Base-by-base conservation (phyloP, 371 early-diverging fungal genomes). In the Chytridium lagenaria region DNA sequence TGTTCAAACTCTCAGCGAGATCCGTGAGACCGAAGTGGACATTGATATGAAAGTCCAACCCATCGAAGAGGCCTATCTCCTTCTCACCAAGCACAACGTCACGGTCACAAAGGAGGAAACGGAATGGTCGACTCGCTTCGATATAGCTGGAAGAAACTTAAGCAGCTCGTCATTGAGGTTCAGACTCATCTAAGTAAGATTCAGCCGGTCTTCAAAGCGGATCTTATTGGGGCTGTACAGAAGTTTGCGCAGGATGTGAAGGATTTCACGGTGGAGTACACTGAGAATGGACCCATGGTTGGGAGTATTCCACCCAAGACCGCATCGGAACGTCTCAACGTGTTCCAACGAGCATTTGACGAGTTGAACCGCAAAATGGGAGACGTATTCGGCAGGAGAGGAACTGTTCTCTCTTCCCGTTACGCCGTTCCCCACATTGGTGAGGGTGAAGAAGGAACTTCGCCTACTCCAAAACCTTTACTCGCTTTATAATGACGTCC, bases 11-110 rank as follows among this genome's bases (percentile, higher is more conserved):
- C 80, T 89, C 31, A 80, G 79, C 34, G 87, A 85, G 71, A 88
- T 89, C 51, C 76, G 88, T 34, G 87, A 87, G 70, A 76, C 87
- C 0, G 88, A 89, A 74, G 87, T 88, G 5, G 88, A 88, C 67
- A 86, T 89, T 66, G 89, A 89, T 74, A 88, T 89, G 88, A 88
- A 88, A 61, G 85, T 89, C 12, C 80, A 79, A 10, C 89, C 89
- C 12, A 88, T 89, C 38, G 89, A 89, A 75, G 89, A 89, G 63
- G 86, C 87, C 12, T 89, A 88, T 70, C 77, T 83, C 40, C 68
- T 88, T 34, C 72, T 89, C 30, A 79, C 84, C 23, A 86, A 86
- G 63, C 88, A 88, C 74, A 80, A 72, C 67, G 84, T 89, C 33
- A 49, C 79, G 5, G 88, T 89, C 12, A 83, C 85, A 10, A 85